Conservation (phyloP, 805 yeast genomes). For the Huiozyma sinensis region DNA sequence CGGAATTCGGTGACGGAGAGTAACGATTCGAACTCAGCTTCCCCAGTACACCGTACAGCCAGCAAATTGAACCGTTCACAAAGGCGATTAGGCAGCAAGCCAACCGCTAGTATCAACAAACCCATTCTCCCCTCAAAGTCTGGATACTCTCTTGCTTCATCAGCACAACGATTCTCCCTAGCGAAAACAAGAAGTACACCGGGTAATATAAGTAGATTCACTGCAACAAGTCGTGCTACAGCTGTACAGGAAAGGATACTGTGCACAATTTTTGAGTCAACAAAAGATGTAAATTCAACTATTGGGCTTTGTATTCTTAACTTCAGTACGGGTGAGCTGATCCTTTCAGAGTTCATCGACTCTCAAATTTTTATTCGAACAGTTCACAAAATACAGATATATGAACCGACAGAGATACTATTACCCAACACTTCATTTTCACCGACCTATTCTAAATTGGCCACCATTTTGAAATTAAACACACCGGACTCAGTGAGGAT, state of each 20-base stretch:
- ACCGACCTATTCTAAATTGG: conserved; percentile 26
- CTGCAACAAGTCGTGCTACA: neutral
- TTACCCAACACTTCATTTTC: conserved; percentile 24
- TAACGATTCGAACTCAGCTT: neutral
- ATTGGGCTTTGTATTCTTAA: conserved; percentile 35
- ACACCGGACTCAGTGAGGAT: conserved; percentile 19
- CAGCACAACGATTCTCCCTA: neutral
- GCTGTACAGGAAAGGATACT: conserved; percentile 11
- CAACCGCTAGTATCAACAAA: neutral
- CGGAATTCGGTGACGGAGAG: neutral
- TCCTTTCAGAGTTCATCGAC: conserved; percentile 31
- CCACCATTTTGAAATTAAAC: conserved; percentile 29
- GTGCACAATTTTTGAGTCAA: conserved; percentile 22
- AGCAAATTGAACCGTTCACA: neutral
- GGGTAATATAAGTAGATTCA: neutral
- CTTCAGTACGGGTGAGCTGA: conserved; percentile 30
- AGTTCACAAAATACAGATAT: conserved; percentile 31
- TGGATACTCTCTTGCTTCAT: neutral
- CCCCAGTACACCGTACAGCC: neutral
- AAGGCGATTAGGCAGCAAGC: neutral
- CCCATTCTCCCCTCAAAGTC: too few species aligned
- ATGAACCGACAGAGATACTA: conserved; percentile 28
- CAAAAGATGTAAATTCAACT: conserved; percentile 17
- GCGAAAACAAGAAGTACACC: neutral
- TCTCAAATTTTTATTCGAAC: conserved; percentile 38